Evolutionary conservation across 352 stramenopile species (phyloP).

Genomic region (Phytophthora fragariaefolia): DNA sequence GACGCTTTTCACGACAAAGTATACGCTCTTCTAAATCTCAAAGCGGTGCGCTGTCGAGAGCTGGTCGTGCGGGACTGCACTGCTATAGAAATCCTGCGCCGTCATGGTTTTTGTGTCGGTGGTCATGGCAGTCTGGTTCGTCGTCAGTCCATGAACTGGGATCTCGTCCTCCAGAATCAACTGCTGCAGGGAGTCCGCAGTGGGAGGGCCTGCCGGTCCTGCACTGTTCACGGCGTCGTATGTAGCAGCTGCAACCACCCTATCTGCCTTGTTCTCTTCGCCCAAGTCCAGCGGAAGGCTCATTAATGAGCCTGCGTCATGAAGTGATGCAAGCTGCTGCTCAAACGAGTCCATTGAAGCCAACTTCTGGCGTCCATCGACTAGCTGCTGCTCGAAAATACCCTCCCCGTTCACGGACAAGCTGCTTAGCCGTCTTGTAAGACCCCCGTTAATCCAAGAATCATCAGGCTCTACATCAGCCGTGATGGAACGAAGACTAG

Average conservation of each 20-base stretch:
- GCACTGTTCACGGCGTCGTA: slow-evolving; percentile 29
- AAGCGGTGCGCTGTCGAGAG: slow-evolving; percentile 54
- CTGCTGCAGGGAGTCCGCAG: slow-evolving; percentile 39
- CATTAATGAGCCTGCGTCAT: slow-evolving; percentile 43
- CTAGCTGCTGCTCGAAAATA: slow-evolving; percentile 38
- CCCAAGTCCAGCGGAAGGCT: slow-evolving; percentile 35
- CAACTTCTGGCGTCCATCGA: slow-evolving; percentile 43
- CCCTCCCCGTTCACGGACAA: slow-evolving; percentile 48
- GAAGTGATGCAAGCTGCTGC: slow-evolving; percentile 50
- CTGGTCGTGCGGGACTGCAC: slow-evolving; percentile 47
- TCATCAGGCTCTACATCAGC: slow-evolving; percentile 58
- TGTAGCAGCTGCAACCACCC: slow-evolving; percentile 23
- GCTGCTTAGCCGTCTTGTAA: slow-evolving; percentile 56
- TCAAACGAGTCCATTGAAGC: slow-evolving; percentile 44
- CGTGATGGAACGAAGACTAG: slow-evolving; percentile 59
- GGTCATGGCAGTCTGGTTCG: slow-evolving; percentile 9
- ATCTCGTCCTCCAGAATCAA: slow-evolving; percentile 51
- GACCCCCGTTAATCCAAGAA: slow-evolving; percentile 53
- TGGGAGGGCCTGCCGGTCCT: slow-evolving; percentile 5
- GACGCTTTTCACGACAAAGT: slow-evolving; percentile 11
- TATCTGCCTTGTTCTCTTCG: slow-evolving; percentile 30
- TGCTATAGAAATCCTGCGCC: slow-evolving; percentile 66
- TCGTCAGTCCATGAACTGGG: slow-evolving; percentile 29
- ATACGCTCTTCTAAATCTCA: slow-evolving; percentile 53
- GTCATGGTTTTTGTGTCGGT: slow-evolving; percentile 48